Evolutionary conservation across 768 basidiomycete species (phyloP).

Genomic region (Infundibulicybe gibba): DNA sequence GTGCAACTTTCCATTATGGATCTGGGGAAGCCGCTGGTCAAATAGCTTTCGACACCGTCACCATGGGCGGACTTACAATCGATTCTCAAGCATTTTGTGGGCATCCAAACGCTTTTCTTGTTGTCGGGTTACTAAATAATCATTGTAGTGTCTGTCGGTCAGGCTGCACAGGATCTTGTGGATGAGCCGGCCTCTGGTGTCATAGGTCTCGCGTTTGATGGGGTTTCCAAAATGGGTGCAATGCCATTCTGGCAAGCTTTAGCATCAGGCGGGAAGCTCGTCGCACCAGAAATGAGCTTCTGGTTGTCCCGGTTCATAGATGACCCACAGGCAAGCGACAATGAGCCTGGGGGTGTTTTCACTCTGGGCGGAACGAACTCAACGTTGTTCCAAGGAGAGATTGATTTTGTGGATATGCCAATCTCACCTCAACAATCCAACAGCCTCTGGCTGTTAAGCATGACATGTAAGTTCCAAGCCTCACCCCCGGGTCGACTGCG

Average conservation of each 20-base stretch:
- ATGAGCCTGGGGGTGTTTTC: too few species aligned
- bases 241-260: too few species aligned
- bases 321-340: conserved; percentile 17
- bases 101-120: conserved; percentile 12
- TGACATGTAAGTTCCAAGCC: conserved; percentile 38
- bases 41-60: too few species aligned
- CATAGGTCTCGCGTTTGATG: too few species aligned
- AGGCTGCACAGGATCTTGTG: conserved; percentile 42
- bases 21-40: conserved; percentile 71
- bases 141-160: conserved; percentile 55
- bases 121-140: not conserved
- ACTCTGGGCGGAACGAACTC: conserved; percentile 57
- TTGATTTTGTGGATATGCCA: too few species aligned
- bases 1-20: conserved; percentile 53
- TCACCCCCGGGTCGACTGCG: not conserved
- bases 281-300: conserved; percentile 57
- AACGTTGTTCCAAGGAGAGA: conserved; percentile 60
- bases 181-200: too few species aligned
- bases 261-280: conserved; percentile 33
- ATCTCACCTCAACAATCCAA: too few species aligned
- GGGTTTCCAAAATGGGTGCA: too few species aligned
- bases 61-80: too few species aligned
- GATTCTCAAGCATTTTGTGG: too few species aligned
- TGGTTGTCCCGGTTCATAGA: conserved; percentile 54
- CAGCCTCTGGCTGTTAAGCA: conserved; percentile 61